Percentiles rank a stretch among this genome's conserved stretches.
These are phyloP conservation scores for Sporothrix euskadiensis DNA, from an alignment of 2,329 filamentous ascomycete species.

Conservation along the genomic window DNA sequence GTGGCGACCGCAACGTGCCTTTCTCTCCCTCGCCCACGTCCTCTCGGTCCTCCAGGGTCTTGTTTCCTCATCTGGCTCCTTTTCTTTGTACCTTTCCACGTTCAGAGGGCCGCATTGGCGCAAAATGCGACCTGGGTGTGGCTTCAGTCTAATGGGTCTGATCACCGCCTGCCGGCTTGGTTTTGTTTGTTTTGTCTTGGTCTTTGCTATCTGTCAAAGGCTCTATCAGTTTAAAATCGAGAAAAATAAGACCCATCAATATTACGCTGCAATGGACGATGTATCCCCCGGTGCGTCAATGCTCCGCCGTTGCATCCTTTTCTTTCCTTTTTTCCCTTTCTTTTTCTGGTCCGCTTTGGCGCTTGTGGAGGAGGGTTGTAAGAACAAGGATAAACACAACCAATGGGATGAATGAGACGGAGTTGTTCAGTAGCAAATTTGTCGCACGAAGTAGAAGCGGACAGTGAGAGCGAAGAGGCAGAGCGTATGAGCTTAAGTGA, in stretches of 20 bases:
- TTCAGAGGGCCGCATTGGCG: neutral
- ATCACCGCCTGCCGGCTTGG: conserved; percentile 4
- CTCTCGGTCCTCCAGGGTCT: neutral
- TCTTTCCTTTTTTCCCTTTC: neutral
- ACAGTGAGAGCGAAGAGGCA: neutral
- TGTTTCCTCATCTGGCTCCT: neutral
- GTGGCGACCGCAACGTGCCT: neutral
- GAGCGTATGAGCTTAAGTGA: neutral
- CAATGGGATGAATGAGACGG: neutral
- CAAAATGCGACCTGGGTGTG: neutral
- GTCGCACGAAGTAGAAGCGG: neutral
- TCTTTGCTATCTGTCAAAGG: neutral
- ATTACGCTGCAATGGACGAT: neutral
- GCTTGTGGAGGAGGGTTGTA: neutral
- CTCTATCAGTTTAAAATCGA: neutral
- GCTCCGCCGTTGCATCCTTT: neutral
- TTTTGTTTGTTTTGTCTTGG: neutral
- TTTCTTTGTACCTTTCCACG: neutral
- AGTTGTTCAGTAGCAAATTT: no score
- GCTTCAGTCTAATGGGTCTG: neutral
- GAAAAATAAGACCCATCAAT: neutral
- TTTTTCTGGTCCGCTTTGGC: neutral
- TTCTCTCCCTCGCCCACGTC: neutral
- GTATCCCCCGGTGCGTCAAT: neutral
- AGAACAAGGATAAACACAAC: neutral